Conservation (phyloP, 2,329 filamentous ascomycete genomes). For the Ophiostoma angusticollis region DNA sequence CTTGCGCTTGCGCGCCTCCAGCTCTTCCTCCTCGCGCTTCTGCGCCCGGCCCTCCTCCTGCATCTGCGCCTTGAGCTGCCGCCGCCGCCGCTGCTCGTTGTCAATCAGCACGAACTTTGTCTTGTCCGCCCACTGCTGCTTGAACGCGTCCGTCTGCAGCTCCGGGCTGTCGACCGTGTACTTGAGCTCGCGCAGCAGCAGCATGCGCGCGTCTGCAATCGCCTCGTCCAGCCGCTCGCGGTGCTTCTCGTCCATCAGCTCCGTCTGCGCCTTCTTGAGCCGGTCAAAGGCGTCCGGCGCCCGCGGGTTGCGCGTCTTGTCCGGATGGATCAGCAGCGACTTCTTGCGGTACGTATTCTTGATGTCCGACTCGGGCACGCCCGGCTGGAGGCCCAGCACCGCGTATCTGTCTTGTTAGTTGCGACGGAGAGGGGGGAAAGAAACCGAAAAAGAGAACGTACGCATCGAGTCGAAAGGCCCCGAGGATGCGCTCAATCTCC, state of each 20-base stretch:
- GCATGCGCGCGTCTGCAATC: conserved; percentile 89
- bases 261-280: conserved; percentile 84
- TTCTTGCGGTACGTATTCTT: conserved; percentile 90
- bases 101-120: conserved; percentile 81
- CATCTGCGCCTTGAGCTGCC: conserved; percentile 87
- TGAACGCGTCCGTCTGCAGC: conserved; percentile 71
- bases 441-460: conserved; percentile 20
- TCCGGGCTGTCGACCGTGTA: conserved; percentile 83
- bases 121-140: conserved; percentile 79
- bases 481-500: conserved; percentile 88
- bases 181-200: conserved; percentile 88
- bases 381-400: conserved; percentile 88
- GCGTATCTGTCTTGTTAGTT: conserved; percentile 50
- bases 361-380: conserved; percentile 91
- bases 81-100: conserved; percentile 70
- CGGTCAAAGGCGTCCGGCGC: conserved; percentile 95
- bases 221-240: conserved; percentile 80
- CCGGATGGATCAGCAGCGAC: conserved; percentile 96
- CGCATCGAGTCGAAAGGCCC: conserved; percentile 66
- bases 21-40: conserved; percentile 72
- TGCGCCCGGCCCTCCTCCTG: conserved; percentile 90
- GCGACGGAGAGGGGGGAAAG: background rate
- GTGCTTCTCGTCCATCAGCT: conserved; percentile 88
- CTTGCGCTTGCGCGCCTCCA: conserved; percentile 69
- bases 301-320: conserved; percentile 84